Conservation (phyloP, 805 yeast species). For the Kockiozyma suomiensis region DNA sequence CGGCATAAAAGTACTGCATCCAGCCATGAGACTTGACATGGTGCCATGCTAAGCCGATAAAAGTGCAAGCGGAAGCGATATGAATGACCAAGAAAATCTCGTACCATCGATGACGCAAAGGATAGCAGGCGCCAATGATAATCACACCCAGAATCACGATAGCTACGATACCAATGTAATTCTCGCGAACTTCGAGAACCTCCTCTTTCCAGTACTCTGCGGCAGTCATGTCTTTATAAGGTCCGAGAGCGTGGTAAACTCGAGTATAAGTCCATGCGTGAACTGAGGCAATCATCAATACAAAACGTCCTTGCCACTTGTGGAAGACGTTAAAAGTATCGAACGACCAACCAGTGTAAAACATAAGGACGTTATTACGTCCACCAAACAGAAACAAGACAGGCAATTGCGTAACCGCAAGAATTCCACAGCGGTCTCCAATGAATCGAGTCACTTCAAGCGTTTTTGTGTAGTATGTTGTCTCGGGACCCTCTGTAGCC, state of each 20-base stretch:
- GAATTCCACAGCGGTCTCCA: constrained; percentile 36
- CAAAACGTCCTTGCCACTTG: constrained; percentile 60
- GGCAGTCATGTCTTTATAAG: constrained; percentile 38
- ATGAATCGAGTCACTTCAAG: constrained; percentile 4
- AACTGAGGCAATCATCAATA: constrained; percentile 51
- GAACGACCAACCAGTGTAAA: constrained; percentile 63
- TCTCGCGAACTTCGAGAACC: constrained; percentile 9
- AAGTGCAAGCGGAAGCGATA: constrained; percentile 52
- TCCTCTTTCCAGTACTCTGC: constrained; percentile 42
- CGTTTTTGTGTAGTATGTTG: background rate
- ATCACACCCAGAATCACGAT: constrained; percentile 10
- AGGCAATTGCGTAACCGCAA: constrained; percentile 49
- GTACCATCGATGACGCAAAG: constrained; percentile 57
- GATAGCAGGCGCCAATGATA: constrained; percentile 52
- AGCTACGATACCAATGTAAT: constrained; percentile 49
- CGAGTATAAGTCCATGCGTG: constrained; percentile 63
- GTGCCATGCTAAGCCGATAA: constrained; percentile 46
- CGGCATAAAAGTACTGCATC: constrained; percentile 54
- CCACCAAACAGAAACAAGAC: constrained; percentile 65
- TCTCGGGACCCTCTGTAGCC: background rate
- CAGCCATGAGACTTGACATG: constrained; percentile 52
- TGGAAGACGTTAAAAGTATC: constrained; percentile 66
- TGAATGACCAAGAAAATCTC: constrained; percentile 64
- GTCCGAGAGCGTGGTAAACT: constrained; percentile 33
- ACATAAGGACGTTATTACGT: constrained; percentile 68